Base-by-base conservation (phyloP, 345 rosid species). In the Bretschneidera sinensis region DNA sequence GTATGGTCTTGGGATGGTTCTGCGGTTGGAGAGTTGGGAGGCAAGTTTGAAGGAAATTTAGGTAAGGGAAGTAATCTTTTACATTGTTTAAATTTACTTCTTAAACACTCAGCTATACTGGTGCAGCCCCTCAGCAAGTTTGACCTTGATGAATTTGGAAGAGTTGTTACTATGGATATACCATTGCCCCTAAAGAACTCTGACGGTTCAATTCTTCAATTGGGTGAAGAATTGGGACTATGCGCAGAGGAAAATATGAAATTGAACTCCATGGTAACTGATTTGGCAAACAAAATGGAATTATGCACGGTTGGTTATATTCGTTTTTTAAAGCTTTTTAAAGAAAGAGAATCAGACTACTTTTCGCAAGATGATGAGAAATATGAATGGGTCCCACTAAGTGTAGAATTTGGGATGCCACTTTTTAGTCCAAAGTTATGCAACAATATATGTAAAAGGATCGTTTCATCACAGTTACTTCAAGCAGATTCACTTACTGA, bases 1-100 rank as follows among this genome's bases (percentile, higher is more conserved):
- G 65, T 94, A 71, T 94, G 99, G 99, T 86, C 96, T 39, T 94
- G 99, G 99, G 99, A 94, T 86, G 96, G 88, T 71, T 88, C 96
- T n/a, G 70, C 87, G 24, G 71, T 88, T 73, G 95, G 97, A 70
- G 97, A 97, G 31, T 70, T 94, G 73, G 99, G 96, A 61, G 87
- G 88, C 74, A 94, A 88, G 77, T 81, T 85, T 65, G 99, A 88
- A 69, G 99, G 99, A 54, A 86, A 83, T 74, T 79, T 94, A 77
- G 99, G 90, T 22, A 94, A 88, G 74, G 99, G 99, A 64, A 52
- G 79, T 61, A 71, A 88, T 24, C 86, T 94, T 55, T 68, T 94
- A 62, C 95, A 90, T 72, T 86, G 97, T 74, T 71, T 94, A 63
- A 94, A 94, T 77, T 94, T 95, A 49, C 92, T 94, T 72, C 96